Evolutionary conservation across 306 rosid species (phyloP), one percentile per base, ranked within the genome.

Genomic region (Boehmeria nivea): DNA sequence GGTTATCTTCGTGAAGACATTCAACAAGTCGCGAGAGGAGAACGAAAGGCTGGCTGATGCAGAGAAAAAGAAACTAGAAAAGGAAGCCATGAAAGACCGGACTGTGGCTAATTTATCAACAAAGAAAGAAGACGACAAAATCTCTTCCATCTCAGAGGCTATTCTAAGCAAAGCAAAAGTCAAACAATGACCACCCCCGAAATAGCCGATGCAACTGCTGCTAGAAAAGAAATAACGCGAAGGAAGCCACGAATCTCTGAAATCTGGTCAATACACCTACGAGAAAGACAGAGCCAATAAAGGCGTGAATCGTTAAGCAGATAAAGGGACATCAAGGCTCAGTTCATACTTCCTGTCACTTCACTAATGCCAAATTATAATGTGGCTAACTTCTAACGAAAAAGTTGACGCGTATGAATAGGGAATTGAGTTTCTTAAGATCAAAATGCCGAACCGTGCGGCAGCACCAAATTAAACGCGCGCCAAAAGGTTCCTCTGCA

Each of bases 1-100:
- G 71, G 64, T 61, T 24, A 78, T 91, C 69, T 91, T 91, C 25
- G 87, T 91, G 19, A 91, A 79, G 80, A 87, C 66, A 79, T 91
- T 91, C 74, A 91, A 75, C 19, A 91, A 91, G 80, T 91, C 98
- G 9, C 81, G 81, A 69, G 98, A 91, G 44, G 98, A 91, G 86
- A 91, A 91, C 52, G 91, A 72, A 69, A 80, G 72, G 67, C 81
- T 34, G 67, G 98, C 98, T 6, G 98, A 87, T 57, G 94, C 78
- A 43, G 98, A 87, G 60, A 91, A 80, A 61, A 91, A 75, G 85
- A 91, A 75, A 65, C 63, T 80, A 60, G 98, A 91, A 64, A 91
- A 84, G 75, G 98, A 91, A 78, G 93, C 96, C 70, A 51, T 80
- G 82, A 91, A 87, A 79, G 98, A 91, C 24, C 69, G 81, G 65